Conservation (phyloP, 2,329 filamentous ascomycete genomes). For the Colletotrichum lini region DNA sequence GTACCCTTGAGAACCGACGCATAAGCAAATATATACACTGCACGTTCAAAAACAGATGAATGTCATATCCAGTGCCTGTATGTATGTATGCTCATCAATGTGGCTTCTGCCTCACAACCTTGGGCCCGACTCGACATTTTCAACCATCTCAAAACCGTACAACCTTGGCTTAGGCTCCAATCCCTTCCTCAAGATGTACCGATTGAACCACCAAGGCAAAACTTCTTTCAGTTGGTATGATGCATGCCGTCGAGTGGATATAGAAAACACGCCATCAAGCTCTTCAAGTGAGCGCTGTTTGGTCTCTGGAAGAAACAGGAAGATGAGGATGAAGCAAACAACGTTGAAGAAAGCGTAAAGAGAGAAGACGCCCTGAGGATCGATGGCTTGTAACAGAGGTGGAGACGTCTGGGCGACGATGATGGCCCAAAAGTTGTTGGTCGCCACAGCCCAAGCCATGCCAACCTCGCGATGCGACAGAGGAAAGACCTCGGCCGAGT, state of each 20-base stretch:
- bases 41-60: no score
- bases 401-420: slow-evolving; percentile 68
- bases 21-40: no score
- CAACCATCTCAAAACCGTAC: slow-evolving; percentile 24
- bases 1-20: no score
- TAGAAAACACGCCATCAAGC: slow-evolving; percentile 55
- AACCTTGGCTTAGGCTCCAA: not conserved
- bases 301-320: slow-evolving; percentile 65
- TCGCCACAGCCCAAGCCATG: slow-evolving; percentile 75
- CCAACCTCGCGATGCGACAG: slow-evolving; percentile 75
- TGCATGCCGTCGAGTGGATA: slow-evolving; percentile 51
- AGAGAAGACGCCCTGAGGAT: slow-evolving; percentile 55
- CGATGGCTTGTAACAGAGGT: slow-evolving; percentile 57
- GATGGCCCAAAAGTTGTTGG: slow-evolving; percentile 68
- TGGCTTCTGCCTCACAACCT: not conserved
- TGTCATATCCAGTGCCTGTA: no score
- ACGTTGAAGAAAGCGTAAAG: slow-evolving; percentile 64
- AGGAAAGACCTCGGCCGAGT: slow-evolving; percentile 75
- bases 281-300: slow-evolving; percentile 66
- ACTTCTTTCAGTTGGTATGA: slow-evolving; percentile 50
- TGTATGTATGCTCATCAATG: no score
- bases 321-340: slow-evolving; percentile 62
- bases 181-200: slow-evolving; percentile 15
- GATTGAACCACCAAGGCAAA: slow-evolving; percentile 33
- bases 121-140: slow-evolving; percentile 3